A percentile compares a stretch with the other conserved stretches of the same genome.
Evolutionary conservation across 352 stramenopile species (phyloP).

Genomic region (Phytophthora citrophthora): DNA sequence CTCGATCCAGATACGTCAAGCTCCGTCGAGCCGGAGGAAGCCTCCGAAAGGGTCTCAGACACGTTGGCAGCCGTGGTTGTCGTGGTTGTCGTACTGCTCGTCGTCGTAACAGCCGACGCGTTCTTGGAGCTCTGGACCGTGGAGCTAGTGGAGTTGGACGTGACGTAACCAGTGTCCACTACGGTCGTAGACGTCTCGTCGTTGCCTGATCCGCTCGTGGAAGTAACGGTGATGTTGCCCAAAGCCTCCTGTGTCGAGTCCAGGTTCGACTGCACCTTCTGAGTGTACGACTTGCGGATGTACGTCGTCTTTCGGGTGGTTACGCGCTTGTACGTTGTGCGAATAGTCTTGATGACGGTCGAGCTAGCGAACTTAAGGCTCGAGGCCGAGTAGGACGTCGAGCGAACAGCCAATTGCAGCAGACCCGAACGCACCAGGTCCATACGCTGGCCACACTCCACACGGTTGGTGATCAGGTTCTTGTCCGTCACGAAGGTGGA

Average conservation of each 20-base stretch:
- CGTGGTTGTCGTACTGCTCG: conserved; percentile 31
- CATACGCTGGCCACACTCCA: conserved; percentile 55
- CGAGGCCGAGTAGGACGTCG: conserved; percentile 48
- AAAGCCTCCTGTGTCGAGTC: conserved; percentile 30
- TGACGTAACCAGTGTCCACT: conserved; percentile 40
- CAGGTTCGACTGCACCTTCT: conserved; percentile 40
- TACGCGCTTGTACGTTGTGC: conserved; percentile 44
- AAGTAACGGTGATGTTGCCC: conserved; percentile 37
- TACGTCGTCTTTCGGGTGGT: conserved; percentile 40
- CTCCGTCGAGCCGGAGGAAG: conserved; percentile 26
- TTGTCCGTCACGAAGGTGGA: conserved; percentile 57
- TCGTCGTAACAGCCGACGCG: conserved; percentile 26
- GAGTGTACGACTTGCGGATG: conserved; percentile 45
- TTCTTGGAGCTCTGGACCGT: conserved; percentile 26
- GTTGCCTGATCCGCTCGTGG: conserved; percentile 23
- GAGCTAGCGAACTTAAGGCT: conserved; percentile 55
- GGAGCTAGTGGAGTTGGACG: conserved; percentile 38
- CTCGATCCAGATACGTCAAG: conserved; percentile 28
- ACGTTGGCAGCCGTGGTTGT: conserved; percentile 30
- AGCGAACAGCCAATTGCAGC: conserved; percentile 49
- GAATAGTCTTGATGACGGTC: conserved; percentile 48
- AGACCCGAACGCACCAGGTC: conserved; percentile 56
- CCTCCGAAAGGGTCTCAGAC: conserved; percentile 35
- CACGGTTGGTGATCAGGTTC: conserved; percentile 55
- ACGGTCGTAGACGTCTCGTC: conserved; percentile 30